phyloP scores from a whole-genome alignment of 331 rosid genomes.

The Telfairia occidentalis region DNA sequence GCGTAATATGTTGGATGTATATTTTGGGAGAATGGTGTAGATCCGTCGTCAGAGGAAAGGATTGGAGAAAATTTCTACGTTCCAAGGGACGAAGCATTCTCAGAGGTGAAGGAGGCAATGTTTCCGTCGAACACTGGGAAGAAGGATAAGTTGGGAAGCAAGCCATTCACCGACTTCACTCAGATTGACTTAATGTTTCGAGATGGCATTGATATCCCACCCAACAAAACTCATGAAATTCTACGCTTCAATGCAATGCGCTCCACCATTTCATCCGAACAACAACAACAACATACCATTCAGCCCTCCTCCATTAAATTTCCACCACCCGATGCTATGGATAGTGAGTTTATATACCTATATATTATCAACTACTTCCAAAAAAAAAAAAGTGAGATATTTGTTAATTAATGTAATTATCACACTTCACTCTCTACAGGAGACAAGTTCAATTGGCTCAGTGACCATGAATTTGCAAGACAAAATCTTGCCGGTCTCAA shows the following conservation, averaged over 20 bases:
- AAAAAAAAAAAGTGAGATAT: too few relatives aligned
- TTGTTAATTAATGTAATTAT: too few relatives aligned
- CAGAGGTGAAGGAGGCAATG: background rate
- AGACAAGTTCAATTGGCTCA: conserved; percentile 2
- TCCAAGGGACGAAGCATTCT: background rate
- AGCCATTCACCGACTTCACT: background rate
- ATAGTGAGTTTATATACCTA: background rate
- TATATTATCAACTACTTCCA: background rate
- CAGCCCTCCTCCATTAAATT: background rate
- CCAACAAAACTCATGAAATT: background rate
- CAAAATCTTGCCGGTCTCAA: conserved; percentile 3
- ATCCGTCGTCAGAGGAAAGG: background rate
- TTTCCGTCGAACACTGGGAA: background rate
- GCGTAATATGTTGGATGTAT: too few relatives aligned
- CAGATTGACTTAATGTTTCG: background rate
- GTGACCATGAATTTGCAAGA: background rate
- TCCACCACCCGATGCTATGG: background rate
- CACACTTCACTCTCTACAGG: too few relatives aligned
- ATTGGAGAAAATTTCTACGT: background rate
- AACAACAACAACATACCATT: too few relatives aligned
- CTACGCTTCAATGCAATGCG: too few relatives aligned
- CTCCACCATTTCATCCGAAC: too few relatives aligned
- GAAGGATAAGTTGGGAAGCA: background rate
- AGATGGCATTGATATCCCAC: background rate
- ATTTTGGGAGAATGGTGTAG: too few relatives aligned